A percentile compares a stretch with the other conserved stretches of the same genome.
These are phyloP conservation scores for Trichoderma pleuroti DNA, from an alignment of 2,329 filamentous ascomycete genomes.

Conservation along the genomic window DNA sequence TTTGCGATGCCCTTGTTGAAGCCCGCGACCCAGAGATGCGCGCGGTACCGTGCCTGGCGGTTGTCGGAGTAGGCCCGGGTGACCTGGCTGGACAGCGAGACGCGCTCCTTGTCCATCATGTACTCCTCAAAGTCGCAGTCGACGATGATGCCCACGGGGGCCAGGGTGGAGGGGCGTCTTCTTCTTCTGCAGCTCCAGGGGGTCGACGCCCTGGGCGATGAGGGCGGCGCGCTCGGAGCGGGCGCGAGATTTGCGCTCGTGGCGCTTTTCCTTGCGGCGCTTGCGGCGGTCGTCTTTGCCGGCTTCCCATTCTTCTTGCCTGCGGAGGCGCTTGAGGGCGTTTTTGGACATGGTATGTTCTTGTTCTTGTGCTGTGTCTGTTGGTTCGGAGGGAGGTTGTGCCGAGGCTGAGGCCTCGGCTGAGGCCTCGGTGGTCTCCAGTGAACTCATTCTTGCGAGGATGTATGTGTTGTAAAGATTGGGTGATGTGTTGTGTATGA, in stretches of 20 bases:
- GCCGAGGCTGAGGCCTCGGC: background rate
- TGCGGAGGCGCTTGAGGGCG: conserved; percentile 74
- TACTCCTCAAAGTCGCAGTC: conserved; percentile 90
- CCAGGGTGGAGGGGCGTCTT: conserved; percentile 42
- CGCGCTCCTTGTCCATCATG: conserved; percentile 82
- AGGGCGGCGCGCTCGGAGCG: conserved; percentile 49
- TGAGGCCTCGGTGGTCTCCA: background rate
- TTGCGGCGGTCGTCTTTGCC: conserved; percentile 57
- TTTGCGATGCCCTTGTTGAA: conserved; percentile 73
- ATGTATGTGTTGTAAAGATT: background rate
- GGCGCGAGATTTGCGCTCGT: conserved; percentile 45
- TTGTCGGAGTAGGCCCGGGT: conserved; percentile 91
- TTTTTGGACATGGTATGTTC: conserved; percentile 67
- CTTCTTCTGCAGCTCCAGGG: conserved; percentile 33
- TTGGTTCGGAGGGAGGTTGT: background rate
- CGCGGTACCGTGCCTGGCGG: conserved; percentile 60
- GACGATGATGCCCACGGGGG: conserved; percentile 77
- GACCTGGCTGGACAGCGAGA: conserved; percentile 79
- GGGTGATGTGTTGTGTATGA: background rate
- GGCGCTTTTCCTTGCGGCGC: conserved; percentile 53
- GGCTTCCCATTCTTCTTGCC: conserved; percentile 72
- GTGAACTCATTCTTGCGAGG: background rate
- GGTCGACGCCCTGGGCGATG: conserved; percentile 47
- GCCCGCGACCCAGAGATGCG: conserved; percentile 72
- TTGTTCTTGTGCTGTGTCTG: background rate